Base-by-base conservation (phyloP, 164 flowering plant genomes). In the Houttuynia cordata region DNA sequence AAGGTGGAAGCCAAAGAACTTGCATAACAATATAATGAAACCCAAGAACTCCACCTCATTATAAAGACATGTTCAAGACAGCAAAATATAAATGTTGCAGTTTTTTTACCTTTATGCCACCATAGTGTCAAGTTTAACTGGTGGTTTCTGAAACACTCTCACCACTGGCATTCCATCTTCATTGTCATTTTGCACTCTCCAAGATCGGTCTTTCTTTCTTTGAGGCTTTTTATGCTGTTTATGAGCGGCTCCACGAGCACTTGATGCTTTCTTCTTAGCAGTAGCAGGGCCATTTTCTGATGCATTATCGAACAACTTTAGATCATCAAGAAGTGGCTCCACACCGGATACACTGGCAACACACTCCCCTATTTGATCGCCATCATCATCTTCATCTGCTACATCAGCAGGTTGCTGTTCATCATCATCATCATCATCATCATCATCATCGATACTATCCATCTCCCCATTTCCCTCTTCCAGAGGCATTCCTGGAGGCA, bases 201-300 rank as follows among this genome's bases (percentile, higher is more conserved):
- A 93, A 13, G 92, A 61, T 0, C 97, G 78, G 62, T 90, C 88
- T 62, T 93, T 93, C 66, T 80, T 83, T 73, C 81, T 88, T 71
- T 80, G 85, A 23, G 92, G 92, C 77, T 93, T 93, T 74, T 72
- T 90, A 64, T 88, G 96, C 12, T 79, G 85, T 64, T 88, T 93
- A 64, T 85, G 78, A 3, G 91, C 65, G 10, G 65, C 51, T 12
- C 24, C 15, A 6, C 30, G 24, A n/a, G 79, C 80, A 21, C 53
- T 64, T 8, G 76, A 60, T 0, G 63, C 42, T 62, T 72, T 74
- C 68, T 68, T 57, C 69, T 76, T 88, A 68, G 59, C 74, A 24
- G 37, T 66, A 13, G 57, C 20, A 18, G 58, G 72, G 60, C 62
- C 67, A 13, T 0, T 1, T 14, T 6, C 39, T 39, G 59, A 30